phyloP scores from a whole-genome alignment of 108 stramenopile species.

The Cyclotella baltica region DNA sequence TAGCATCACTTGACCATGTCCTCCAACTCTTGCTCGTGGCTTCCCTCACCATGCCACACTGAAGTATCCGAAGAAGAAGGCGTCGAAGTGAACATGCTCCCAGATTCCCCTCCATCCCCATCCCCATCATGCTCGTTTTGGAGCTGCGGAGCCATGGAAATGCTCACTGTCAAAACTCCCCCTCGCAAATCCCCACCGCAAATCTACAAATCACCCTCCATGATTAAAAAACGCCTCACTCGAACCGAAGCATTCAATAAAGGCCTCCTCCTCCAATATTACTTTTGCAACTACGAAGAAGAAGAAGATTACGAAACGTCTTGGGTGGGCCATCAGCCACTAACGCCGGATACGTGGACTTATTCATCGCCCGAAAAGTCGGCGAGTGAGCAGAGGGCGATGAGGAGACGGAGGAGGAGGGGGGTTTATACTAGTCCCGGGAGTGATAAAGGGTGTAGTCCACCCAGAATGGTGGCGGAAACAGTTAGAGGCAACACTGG shows the following conservation, averaged over 20 bases:
- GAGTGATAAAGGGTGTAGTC: not conserved
- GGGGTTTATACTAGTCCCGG: not conserved
- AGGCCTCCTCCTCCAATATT: constrained; percentile 24
- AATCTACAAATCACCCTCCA: not conserved
- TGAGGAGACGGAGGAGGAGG: constrained; percentile 20
- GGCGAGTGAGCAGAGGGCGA: constrained; percentile 20
- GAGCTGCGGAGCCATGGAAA: not conserved
- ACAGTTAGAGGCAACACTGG: not conserved
- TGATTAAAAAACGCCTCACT: constrained; percentile 5
- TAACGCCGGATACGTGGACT: constrained; percentile 24
- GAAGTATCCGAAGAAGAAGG: not conserved
- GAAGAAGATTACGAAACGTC: constrained; percentile 16
- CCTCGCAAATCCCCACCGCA: not conserved
- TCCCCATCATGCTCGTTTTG: not conserved
- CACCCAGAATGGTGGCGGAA: not conserved
- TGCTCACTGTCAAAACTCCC: not conserved
- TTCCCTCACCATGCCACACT: not conserved
- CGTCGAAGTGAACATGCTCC: constrained; percentile 1
- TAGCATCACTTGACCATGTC: not conserved
- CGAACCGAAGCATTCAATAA: constrained; percentile 28
- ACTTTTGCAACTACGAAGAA: constrained; percentile 7
- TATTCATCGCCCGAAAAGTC: not conserved
- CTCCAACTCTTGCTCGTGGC: not conserved
- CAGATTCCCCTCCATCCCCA: not conserved
- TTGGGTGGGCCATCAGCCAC: constrained; percentile 40